Percentiles rank a stretch among this genome's conserved stretches.
Evolutionary conservation across 768 basidiomycete species (phyloP).

Genomic region (Tricholomella constricta): DNA sequence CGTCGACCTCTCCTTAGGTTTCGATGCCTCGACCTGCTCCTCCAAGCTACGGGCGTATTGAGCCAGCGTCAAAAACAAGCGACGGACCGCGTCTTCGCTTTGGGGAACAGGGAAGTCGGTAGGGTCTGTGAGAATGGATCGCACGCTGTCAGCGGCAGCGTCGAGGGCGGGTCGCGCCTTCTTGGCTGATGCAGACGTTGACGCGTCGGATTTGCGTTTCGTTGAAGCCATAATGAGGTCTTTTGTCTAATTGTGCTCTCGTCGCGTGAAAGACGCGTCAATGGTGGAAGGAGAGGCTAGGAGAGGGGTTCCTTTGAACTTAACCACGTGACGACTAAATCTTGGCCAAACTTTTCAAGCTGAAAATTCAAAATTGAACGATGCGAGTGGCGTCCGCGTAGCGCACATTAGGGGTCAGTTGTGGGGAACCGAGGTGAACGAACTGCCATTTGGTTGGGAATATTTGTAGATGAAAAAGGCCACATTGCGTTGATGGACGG

Average conservation of each 20-base stretch:
- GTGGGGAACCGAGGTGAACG: too few relatives aligned
- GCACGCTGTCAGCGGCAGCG: slow-evolving; percentile 28
- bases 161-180: slow-evolving; percentile 33
- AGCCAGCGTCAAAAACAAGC: slow-evolving; percentile 27
- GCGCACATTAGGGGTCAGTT: too few relatives aligned
- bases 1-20: slow-evolving; percentile 35
- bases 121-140: slow-evolving; percentile 36
- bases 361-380: too few relatives aligned
- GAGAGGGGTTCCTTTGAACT: too few relatives aligned
- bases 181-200: slow-evolving; percentile 23
- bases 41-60: slow-evolving; percentile 30
- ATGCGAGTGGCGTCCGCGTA: too few relatives aligned
- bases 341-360: too few relatives aligned
- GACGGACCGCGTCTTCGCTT: slow-evolving; percentile 24
- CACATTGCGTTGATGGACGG: too few relatives aligned
- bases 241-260: neutral
- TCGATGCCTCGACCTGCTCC: slow-evolving; percentile 23
- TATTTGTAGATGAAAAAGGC: too few relatives aligned
- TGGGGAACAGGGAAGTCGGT: slow-evolving; percentile 37
- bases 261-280: slow-evolving; percentile 12
- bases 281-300: neutral
- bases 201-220: slow-evolving; percentile 42
- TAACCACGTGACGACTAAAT: too few relatives aligned
- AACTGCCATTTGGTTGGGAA: too few relatives aligned
- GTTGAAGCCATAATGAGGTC: slow-evolving; percentile 19